phyloP scores from a whole-genome alignment of 805 yeast species.

The Barnettozyma populi region DNA sequence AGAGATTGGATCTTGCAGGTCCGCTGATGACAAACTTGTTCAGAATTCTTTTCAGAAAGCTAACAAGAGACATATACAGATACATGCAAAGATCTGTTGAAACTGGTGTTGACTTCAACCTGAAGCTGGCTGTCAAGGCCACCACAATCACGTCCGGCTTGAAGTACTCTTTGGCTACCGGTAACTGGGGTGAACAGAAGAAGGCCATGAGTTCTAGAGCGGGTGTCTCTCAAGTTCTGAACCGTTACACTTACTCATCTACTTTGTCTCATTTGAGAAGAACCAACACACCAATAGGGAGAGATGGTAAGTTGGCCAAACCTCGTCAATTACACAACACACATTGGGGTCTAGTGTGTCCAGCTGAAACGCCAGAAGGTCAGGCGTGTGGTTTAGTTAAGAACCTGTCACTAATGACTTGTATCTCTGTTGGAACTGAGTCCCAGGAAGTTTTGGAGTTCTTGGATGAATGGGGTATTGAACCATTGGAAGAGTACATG shows the following conservation, averaged over 20 bases:
- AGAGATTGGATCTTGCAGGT: conserved; percentile 97
- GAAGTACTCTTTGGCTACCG: conserved; percentile 96
- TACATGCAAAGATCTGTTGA: conserved; percentile 99
- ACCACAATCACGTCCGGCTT: conserved; percentile 96
- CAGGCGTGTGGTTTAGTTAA: conserved; percentile 99
- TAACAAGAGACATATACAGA: conserved; percentile 94
- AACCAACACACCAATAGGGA: conserved; percentile 98
- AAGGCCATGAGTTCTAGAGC: conserved; percentile 98
- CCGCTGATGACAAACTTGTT: conserved; percentile 93
- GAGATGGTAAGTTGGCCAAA: conserved; percentile 98
- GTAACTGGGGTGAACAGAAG: conserved; percentile 99
- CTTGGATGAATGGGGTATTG: conserved; percentile 99
- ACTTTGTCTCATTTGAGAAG: conserved; percentile 97
- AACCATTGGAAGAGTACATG: conserved; percentile 91
- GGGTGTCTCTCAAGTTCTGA: conserved; percentile 98
- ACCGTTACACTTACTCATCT: conserved; percentile 97
- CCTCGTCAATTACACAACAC: conserved; percentile 99
- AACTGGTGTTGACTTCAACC: conserved; percentile 93
- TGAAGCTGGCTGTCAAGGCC: conserved; percentile 94
- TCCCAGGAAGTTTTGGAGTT: conserved; percentile 90
- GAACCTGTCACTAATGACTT: conserved; percentile 92
- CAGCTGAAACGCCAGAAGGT: conserved; percentile 99
- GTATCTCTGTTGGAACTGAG: conserved; percentile 97
- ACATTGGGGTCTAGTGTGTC: conserved; percentile 99
- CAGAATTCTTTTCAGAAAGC: conserved; percentile 88